These are phyloP conservation scores for Cenchrus purpureus DNA, from an alignment of 176 grass and related monocot species.

Conservation along the genomic window DNA sequence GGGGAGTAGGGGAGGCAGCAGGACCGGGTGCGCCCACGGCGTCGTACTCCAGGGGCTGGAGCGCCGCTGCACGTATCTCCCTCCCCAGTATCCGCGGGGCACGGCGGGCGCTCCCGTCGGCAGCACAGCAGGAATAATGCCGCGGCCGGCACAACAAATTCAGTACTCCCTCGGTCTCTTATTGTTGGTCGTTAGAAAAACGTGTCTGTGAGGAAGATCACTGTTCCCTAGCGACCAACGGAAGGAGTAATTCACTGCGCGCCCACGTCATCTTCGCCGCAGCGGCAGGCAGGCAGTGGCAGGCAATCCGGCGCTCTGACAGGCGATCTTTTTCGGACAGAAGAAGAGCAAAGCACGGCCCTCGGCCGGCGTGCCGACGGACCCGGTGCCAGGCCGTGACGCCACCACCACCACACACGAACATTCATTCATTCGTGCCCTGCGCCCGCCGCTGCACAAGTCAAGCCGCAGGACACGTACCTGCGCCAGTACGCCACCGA, in stretches of 20 bases:
- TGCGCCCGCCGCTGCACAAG: neutral
- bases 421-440: neutral
- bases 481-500: neutral
- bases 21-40: neutral
- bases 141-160: neutral
- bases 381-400: neutral
- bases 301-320: neutral
- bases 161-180: no score
- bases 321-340: slow-evolving; percentile 2
- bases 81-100: neutral
- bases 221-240: no score
- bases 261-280: neutral
- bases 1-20: no score
- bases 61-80: neutral
- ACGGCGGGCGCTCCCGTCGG: neutral
- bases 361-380: neutral
- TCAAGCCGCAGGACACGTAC: slow-evolving; percentile 33
- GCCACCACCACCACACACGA: neutral
- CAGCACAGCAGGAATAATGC: no score
- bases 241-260: no score
- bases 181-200: no score
- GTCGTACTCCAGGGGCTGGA: neutral
- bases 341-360: neutral
- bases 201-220: no score
- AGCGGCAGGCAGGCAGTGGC: neutral